Evolutionary conservation across 1,284 basidiomycete species (phyloP), one percentile per base, ranked within the genome.

Genomic region (Gomphus bonarii): DNA sequence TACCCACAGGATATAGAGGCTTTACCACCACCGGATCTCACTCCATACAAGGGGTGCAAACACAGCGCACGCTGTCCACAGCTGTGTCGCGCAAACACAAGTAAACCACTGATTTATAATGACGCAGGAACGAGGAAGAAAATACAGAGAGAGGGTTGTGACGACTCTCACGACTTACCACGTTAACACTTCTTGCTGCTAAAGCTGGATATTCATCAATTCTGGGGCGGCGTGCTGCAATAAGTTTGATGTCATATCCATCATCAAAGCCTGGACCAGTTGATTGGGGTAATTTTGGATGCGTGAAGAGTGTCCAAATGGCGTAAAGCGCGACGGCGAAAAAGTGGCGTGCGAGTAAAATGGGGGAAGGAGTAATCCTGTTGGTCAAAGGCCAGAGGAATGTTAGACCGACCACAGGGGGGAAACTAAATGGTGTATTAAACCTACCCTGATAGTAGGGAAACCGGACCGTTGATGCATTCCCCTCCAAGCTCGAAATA

Each of bases 401-500:
- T 50, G n/a, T n/a, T n/a, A n/a, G n/a, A n/a, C 20, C 38, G 12
- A 30, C 7, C 44, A 55, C 47, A 14, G 6, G 6, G 1, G 6
- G 10, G 16, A 20, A n/a, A n/a, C n/a, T 36, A 3, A 31, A 31
- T 12, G 35, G 11, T 43, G 20, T 44, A 40, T 47, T 22, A 7
- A 11, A 70, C 82, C 60, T 66, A 91, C 89, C 82, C 91, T 20
- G 90, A 85, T 18, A 94, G 81, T 14, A 95, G 77, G 3, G 84
- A 86, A 14, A 98, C 93, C 1, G 97, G 97, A 1, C 89, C 95
- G 33, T 81, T 78, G 55, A 98, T 71, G 65, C 92, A 92, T 65
- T 92, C 84, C 0, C 95, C 97, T 22, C 95, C 95, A 7, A 81
- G 78, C 68, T 97, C 91, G 67, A 99, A 97, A 73, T 99, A 99